Evolutionary conservation across 140 eudicot genomes (phyloP).

Genomic region (Anethum foeniculum): DNA sequence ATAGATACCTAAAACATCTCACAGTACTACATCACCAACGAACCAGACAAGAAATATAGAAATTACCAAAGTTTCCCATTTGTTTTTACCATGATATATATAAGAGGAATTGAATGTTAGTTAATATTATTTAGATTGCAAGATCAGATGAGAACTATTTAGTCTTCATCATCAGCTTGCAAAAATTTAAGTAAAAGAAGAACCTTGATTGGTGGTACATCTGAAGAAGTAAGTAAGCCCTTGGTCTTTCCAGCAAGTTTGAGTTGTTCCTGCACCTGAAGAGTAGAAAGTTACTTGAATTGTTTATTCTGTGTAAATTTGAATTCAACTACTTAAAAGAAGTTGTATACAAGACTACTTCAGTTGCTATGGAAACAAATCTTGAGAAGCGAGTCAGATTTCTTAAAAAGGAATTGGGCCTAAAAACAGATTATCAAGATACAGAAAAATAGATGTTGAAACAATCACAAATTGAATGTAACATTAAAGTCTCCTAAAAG

Average conservation of each 20-base stretch:
- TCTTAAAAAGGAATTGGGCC: background rate
- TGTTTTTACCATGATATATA: background rate
- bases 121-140: background rate
- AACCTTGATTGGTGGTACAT: constrained; percentile 32
- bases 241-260: constrained; percentile 40
- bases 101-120: background rate
- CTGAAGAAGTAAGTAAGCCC: constrained; percentile 36
- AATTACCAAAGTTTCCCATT: background rate
- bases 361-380: background rate
- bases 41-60: background rate
- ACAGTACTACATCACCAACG: background rate
- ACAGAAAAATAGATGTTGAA: background rate
- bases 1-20: background rate
- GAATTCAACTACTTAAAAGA: background rate
- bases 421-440: background rate
- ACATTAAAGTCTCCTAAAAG: background rate
- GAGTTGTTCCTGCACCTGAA: constrained; percentile 25
- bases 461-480: background rate
- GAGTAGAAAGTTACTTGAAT: background rate
- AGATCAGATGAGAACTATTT: background rate
- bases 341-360: background rate
- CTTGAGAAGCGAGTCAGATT: background rate
- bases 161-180: background rate
- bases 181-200: background rate
- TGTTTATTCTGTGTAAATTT: background rate